These are phyloP conservation scores for Trichoderma cornu-damae DNA, from an alignment of 2,329 filamentous ascomycete genomes.

Conservation along the genomic window DNA sequence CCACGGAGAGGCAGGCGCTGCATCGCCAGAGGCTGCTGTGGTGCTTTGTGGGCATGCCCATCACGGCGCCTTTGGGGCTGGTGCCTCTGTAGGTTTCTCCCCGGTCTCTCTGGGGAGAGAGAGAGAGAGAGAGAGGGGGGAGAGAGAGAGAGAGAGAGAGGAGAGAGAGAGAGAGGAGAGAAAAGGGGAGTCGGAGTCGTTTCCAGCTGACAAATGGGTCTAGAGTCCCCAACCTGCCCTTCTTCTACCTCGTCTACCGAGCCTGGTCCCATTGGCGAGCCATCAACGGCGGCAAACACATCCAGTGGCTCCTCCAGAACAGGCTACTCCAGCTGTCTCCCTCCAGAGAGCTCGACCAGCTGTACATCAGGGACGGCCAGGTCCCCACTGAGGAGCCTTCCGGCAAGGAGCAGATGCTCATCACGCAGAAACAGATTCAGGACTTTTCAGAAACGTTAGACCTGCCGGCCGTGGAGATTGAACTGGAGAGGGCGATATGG, in stretches of 20 bases:
- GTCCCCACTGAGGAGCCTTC: slow-evolving; percentile 20
- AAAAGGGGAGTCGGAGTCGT: background rate
- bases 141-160: background rate
- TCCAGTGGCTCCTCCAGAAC: slow-evolving; percentile 74
- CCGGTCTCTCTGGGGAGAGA: background rate
- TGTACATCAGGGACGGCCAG: slow-evolving; percentile 55
- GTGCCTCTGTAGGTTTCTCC: slow-evolving; percentile 72
- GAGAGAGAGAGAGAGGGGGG: background rate
- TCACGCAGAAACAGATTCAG: slow-evolving; percentile 50
- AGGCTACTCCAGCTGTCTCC: slow-evolving; percentile 62
- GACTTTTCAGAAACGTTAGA: slow-evolving; percentile 57
- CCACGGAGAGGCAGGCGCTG: slow-evolving; percentile 72
- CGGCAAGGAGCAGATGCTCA: slow-evolving; percentile 36
- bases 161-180: background rate
- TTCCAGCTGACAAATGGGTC: background rate
- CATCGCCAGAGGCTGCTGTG: slow-evolving; percentile 74
- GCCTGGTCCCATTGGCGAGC: slow-evolving; percentile 92
- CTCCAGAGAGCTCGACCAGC: slow-evolving; percentile 63
- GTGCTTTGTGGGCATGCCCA: slow-evolving; percentile 76
- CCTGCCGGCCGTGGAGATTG: slow-evolving; percentile 64
- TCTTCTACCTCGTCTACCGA: slow-evolving; percentile 91
- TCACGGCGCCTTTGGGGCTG: slow-evolving; percentile 75
- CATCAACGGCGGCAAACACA: slow-evolving; percentile 73
- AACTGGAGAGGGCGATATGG: slow-evolving; percentile 70
- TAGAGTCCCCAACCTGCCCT: slow-evolving; percentile 87